These are phyloP conservation scores for Sherardia arvensis DNA, from an alignment of 257 asterid species.

Conservation along the genomic window DNA sequence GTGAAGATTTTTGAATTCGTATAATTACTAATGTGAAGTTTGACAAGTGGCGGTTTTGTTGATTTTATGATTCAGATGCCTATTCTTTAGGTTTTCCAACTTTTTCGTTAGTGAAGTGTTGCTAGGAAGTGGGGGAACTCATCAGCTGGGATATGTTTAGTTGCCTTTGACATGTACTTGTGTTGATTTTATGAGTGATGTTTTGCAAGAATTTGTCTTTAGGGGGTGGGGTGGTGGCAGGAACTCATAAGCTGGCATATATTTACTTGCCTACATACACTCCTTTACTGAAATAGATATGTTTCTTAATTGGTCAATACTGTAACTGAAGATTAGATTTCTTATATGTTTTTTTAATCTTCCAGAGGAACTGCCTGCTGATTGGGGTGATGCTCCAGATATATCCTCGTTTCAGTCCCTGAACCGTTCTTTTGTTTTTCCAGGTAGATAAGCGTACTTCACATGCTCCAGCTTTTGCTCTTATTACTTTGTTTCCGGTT, in stretches of 20 bases:
- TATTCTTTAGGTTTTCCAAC: neutral
- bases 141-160: neutral
- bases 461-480: neutral
- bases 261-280: neutral
- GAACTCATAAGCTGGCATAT: neutral
- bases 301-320: slow-evolving; percentile 3
- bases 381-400: slow-evolving; percentile 81
- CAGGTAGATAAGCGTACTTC: slow-evolving; percentile 45
- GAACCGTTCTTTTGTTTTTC: slow-evolving; percentile 87
- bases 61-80: neutral
- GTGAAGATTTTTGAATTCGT: neutral
- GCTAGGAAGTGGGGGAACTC: too few relatives aligned
- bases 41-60: neutral
- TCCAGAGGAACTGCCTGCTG: slow-evolving; percentile 74
- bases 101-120: neutral
- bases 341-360: slow-evolving; percentile 11
- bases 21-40: neutral
- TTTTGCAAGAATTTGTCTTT: too few relatives aligned
- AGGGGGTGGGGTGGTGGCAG: too few relatives aligned
- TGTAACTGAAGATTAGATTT: slow-evolving; percentile 9
- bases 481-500: slow-evolving; percentile 11
- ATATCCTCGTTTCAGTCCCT: slow-evolving; percentile 52
- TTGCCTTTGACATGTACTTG: too few relatives aligned
- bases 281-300: slow-evolving; percentile 7
- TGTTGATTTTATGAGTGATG: too few relatives aligned